Percentiles rank a stretch among this genome's conserved stretches.
Evolutionary conservation across 1,139 yeast genomes (phyloP).

Genomic region (Groenewaldozyma auringiensis): DNA sequence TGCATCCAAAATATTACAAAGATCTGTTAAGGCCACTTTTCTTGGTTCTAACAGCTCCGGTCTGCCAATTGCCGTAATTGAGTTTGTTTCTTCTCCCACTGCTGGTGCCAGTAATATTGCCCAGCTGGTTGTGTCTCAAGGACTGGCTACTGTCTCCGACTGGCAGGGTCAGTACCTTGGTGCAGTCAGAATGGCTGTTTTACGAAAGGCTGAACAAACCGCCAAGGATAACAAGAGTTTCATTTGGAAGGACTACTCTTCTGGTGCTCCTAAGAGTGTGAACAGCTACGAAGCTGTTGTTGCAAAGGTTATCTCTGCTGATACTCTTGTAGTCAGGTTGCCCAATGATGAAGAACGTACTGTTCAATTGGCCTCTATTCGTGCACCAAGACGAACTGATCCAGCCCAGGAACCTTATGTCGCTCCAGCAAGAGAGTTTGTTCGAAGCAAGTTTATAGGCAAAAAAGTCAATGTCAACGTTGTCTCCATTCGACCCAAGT

Average conservation of each 20-base stretch:
- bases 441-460: conserved; percentile 61
- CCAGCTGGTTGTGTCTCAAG: conserved; percentile 56
- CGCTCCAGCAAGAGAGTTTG: conserved; percentile 63
- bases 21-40: conserved; percentile 50
- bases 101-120: conserved; percentile 76
- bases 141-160: conserved; percentile 69
- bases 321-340: conserved; percentile 50
- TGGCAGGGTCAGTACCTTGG: conserved; percentile 80
- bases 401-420: conserved; percentile 51
- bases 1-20: conserved; percentile 58
- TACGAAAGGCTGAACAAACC: conserved; percentile 58
- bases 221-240: conserved; percentile 61
- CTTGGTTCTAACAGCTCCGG: conserved; percentile 52
- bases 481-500: conserved; percentile 60
- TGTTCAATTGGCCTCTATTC: conserved; percentile 65
- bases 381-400: conserved; percentile 65
- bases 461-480: conserved; percentile 52
- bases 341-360: conserved; percentile 38
- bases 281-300: conserved; percentile 43
- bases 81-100: conserved; percentile 30
- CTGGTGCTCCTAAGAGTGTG: conserved; percentile 18
- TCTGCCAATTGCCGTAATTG: conserved; percentile 47
- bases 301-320: conserved; percentile 58
- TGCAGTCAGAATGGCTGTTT: conserved; percentile 48
- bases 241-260: conserved; percentile 43